phyloP scores from a whole-genome alignment of 169 alveolate species.

The Cardiosporidium cionae region DNA sequence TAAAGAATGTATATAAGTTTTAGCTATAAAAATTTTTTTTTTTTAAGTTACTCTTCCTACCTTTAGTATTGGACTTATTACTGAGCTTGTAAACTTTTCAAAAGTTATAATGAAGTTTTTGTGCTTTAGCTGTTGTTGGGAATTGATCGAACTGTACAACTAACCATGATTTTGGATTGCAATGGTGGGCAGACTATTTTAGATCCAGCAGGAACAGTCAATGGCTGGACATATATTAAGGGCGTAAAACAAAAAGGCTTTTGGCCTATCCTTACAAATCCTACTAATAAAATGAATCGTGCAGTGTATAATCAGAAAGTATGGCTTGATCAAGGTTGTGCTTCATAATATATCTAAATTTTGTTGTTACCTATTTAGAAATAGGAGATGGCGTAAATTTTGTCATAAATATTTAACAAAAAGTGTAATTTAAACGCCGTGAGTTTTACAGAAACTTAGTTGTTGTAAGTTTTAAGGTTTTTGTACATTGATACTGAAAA shows the following conservation, averaged over 20 bases:
- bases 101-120: background rate
- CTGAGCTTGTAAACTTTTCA: background rate
- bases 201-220: conserved; percentile 68
- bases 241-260: conserved; percentile 77
- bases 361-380: too few relatives aligned
- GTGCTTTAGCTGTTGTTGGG: conserved; percentile 26
- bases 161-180: conserved; percentile 69
- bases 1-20: too few relatives aligned
- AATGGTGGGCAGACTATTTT: conserved; percentile 77
- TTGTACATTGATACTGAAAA: too few relatives aligned
- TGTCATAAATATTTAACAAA: too few relatives aligned
- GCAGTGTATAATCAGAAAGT: conserved; percentile 62
- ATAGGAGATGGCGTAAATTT: too few relatives aligned
- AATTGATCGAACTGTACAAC: conserved; percentile 43
- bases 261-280: conserved; percentile 74
- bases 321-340: conserved; percentile 42
- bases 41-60: too few relatives aligned
- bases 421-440: too few relatives aligned
- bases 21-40: too few relatives aligned
- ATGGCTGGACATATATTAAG: conserved; percentile 62
- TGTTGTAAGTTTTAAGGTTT: too few relatives aligned
- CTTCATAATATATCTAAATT: too few relatives aligned
- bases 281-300: conserved; percentile 71
- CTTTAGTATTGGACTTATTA: background rate
- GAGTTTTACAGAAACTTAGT: too few relatives aligned